A percentile compares a stretch with the other conserved stretches of the same genome.
phyloP scores from a whole-genome alignment of 2,329 filamentous ascomycete genomes.

The Diaporthe destruens region DNA sequence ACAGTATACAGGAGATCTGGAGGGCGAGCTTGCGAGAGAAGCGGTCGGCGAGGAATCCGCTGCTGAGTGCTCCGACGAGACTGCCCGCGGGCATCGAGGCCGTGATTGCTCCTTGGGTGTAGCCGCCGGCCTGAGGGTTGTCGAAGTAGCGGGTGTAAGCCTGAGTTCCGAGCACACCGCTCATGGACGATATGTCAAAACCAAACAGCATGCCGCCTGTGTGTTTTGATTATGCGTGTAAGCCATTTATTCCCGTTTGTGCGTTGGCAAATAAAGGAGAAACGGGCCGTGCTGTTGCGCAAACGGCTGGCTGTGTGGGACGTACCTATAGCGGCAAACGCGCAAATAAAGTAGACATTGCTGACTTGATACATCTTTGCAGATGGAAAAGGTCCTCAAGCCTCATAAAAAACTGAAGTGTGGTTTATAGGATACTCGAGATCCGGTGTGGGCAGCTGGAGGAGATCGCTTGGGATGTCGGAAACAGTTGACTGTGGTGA shows the following conservation, averaged over 20 bases:
- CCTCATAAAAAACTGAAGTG: too few relatives aligned
- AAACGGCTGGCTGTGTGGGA: slow-evolving; percentile 24
- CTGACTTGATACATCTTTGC: slow-evolving; percentile 56
- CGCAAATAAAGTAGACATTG: slow-evolving; percentile 72
- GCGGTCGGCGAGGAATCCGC: slow-evolving; percentile 63
- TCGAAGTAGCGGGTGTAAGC: slow-evolving; percentile 81
- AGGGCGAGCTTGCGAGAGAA: slow-evolving; percentile 64
- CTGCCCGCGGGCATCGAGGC: slow-evolving; percentile 81
- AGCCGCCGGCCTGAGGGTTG: slow-evolving; percentile 53
- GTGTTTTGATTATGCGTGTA: neutral
- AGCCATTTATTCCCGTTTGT: neutral
- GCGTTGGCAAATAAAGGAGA: neutral
- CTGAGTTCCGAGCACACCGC: slow-evolving; percentile 73
- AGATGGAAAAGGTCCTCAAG: slow-evolving; percentile 30
- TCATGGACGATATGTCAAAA: slow-evolving; percentile 84
- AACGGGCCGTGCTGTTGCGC: neutral
- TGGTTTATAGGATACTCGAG: neutral
- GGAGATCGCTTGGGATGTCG: neutral
- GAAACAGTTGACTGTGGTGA: neutral
- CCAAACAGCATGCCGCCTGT: slow-evolving; percentile 79
- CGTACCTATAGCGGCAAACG: slow-evolving; percentile 72
- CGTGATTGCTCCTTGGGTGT: slow-evolving; percentile 77
- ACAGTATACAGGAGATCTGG: slow-evolving; percentile 63
- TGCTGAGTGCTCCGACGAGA: slow-evolving; percentile 67
- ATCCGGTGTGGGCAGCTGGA: neutral